A percentile compares a stretch with the other conserved stretches of the same genome.
Evolutionary conservation across 176 grass and related monocot species (phyloP).

Genomic region (Zea luxurians): DNA sequence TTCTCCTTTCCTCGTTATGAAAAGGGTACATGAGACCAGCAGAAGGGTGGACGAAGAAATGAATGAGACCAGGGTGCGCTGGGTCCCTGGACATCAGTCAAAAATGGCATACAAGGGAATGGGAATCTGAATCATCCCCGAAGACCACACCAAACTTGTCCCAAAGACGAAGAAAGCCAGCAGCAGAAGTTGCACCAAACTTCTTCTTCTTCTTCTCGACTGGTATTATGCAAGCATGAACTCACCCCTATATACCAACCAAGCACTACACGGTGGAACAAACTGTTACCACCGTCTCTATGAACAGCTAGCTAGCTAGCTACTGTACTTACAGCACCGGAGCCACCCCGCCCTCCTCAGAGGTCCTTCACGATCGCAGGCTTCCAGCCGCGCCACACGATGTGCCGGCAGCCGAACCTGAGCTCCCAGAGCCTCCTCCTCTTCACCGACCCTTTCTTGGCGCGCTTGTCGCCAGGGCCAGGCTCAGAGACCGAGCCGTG

Average conservation of each 20-base stretch:
- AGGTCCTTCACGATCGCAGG: constrained; percentile 56
- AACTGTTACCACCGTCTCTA: constrained; percentile 24
- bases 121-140: neutral
- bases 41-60: too few species aligned
- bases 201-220: neutral
- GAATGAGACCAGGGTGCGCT: neutral
- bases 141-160: neutral
- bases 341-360: constrained; percentile 24
- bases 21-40: too few species aligned
- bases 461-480: constrained; percentile 9
- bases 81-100: neutral
- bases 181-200: neutral
- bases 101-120: neutral
- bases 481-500: constrained; percentile 20
- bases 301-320: constrained; percentile 8
- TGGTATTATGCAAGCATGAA: neutral
- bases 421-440: constrained; percentile 58
- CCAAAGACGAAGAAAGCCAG: neutral
- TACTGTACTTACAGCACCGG: constrained; percentile 46
- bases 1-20: too few species aligned
- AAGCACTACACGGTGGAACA: constrained; percentile 7
- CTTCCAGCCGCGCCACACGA: constrained; percentile 70
- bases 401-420: constrained; percentile 37
- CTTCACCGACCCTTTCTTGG: constrained; percentile 58
- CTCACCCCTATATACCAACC: neutral